phyloP scores from a whole-genome alignment of 2,329 filamentous ascomycete genomes.

The Fusarium chuoi region DNA sequence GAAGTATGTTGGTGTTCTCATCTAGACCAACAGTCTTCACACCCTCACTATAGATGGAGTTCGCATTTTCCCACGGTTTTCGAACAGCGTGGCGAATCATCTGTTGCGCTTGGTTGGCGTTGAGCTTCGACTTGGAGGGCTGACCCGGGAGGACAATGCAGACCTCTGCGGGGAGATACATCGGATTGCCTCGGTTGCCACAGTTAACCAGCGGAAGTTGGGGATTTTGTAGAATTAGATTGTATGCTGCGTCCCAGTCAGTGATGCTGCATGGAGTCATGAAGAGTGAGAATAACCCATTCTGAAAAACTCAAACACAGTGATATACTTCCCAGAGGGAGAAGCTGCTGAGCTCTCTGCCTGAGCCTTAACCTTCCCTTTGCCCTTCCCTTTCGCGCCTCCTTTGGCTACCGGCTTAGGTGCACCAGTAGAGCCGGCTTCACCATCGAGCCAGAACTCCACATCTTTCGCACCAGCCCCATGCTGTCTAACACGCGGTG shows the following conservation, averaged over 20 bases:
- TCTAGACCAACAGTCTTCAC: not conserved
- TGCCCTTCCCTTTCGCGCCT: not conserved
- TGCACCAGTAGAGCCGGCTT: not conserved
- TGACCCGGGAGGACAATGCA: not conserved
- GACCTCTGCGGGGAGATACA: not conserved
- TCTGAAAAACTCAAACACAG: not conserved
- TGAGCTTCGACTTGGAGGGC: not conserved
- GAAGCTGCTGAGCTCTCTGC: not conserved
- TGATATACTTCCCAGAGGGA: not conserved
- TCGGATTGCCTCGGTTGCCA: not conserved
- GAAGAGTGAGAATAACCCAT: not conserved
- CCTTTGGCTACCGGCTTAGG: not conserved
- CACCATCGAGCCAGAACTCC: not conserved
- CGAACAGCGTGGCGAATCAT: not conserved
- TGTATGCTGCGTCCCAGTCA: not conserved
- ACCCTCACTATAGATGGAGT: not conserved
- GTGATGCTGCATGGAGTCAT: not conserved
- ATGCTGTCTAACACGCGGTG: not conserved
- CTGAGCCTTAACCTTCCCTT: not conserved
- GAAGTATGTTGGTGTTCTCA: not conserved
- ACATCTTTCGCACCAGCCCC: not conserved
- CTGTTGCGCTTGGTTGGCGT: not conserved
- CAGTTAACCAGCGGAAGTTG: not conserved
- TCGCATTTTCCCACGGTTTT: not conserved
- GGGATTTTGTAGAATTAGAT: not conserved